Percentiles rank a stretch among this genome's conserved stretches.
These are phyloP conservation scores for Thelephora terrestris DNA, from an alignment of 1,284 basidiomycete species.

Conservation along the genomic window DNA sequence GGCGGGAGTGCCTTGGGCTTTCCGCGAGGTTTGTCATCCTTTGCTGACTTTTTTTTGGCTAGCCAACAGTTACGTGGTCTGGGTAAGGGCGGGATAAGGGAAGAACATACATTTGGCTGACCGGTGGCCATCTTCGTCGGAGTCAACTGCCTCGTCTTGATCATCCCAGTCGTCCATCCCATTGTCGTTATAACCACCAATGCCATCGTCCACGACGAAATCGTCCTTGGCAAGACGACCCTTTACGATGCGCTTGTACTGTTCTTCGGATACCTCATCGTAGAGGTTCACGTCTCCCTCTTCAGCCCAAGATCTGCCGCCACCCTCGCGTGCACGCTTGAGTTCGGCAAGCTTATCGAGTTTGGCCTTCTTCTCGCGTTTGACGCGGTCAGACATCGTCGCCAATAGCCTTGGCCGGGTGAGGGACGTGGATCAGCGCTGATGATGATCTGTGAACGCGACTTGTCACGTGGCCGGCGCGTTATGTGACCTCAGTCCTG, in stretches of 20 bases:
- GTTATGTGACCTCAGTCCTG: no score
- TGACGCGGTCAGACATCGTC: constrained; percentile 3
- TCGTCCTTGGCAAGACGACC: constrained; percentile 85
- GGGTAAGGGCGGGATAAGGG: neutral
- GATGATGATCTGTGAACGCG: no score
- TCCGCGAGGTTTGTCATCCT: constrained; percentile 29
- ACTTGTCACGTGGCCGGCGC: no score
- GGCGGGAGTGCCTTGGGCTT: constrained; percentile 39
- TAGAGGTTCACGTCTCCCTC: constrained; percentile 73
- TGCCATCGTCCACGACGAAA: constrained; percentile 93
- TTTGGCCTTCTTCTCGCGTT: constrained; percentile 12
- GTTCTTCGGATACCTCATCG: constrained; percentile 88
- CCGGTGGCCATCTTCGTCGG: constrained; percentile 23
- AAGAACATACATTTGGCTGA: constrained; percentile 29
- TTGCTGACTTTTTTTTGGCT: constrained; percentile 38
- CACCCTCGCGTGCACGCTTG: constrained; percentile 39
- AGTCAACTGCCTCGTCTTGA: constrained; percentile 36
- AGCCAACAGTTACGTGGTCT: neutral
- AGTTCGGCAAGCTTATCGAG: constrained; percentile 39
- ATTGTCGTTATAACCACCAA: constrained; percentile 89
- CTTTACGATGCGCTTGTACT: constrained; percentile 82
- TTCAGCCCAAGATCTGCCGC: constrained; percentile 18
- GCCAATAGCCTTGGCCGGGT: no score
- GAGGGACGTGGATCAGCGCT: no score
- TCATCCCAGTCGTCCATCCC: constrained; percentile 90